A percentile compares a stretch with the other conserved stretches of the same genome.
Conservation (phyloP, 305 asterid species). For the Fraxinus xanthoxyloides region DNA sequence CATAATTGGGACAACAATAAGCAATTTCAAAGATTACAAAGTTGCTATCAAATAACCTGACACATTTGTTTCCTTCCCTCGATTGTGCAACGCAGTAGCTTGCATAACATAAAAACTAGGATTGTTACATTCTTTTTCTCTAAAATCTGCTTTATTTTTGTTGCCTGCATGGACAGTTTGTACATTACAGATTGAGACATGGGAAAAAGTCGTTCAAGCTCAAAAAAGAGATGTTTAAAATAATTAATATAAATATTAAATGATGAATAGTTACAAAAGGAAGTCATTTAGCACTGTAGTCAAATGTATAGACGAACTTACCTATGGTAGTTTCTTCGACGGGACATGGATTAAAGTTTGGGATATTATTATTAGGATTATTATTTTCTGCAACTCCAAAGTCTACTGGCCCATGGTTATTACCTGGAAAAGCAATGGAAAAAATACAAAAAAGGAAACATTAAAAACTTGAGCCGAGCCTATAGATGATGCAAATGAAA, state of each 20-base stretch:
- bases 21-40: background rate
- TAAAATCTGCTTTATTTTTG: constrained; percentile 22
- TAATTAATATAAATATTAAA: background rate
- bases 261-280: background rate
- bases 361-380: constrained; percentile 16
- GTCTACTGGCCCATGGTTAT: constrained; percentile 12
- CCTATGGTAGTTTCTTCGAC: constrained; percentile 19
- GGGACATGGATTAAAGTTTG: background rate
- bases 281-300: background rate
- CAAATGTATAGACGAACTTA: constrained; percentile 11
- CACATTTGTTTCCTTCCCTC: constrained; percentile 12
- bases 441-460: constrained; percentile 10
- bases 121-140: constrained; percentile 20
- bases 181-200: constrained; percentile 13
- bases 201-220: background rate
- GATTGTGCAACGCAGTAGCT: constrained; percentile 22
- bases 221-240: background rate
- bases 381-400: constrained; percentile 14
- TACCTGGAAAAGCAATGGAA: constrained; percentile 22
- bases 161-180: constrained; percentile 28
- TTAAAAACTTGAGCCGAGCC: background rate
- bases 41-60: constrained; percentile 27
- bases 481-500: constrained; percentile 1
- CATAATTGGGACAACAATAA: constrained; percentile 8
- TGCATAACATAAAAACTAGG: constrained; percentile 11